A percentile compares a stretch with the other conserved stretches of the same genome.
Evolutionary conservation across 2,329 filamentous ascomycete genomes (phyloP).

Genomic region (Claviceps pazoutovae): DNA sequence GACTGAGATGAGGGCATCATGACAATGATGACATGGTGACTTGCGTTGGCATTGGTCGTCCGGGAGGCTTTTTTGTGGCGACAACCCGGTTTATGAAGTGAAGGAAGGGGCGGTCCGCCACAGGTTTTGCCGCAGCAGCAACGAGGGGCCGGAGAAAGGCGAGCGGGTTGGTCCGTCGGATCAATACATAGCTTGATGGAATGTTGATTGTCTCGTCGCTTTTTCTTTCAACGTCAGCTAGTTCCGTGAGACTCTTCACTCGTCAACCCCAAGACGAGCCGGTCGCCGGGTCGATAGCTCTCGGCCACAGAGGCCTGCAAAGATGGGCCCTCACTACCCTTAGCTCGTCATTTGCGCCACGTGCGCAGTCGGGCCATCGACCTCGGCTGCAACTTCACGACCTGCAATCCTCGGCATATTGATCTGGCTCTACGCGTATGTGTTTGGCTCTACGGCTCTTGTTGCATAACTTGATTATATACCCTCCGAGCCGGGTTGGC

Average conservation of each 20-base stretch:
- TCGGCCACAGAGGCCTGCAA: too few relatives aligned
- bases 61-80: background rate
- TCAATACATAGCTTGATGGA: background rate
- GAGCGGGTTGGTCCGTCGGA: background rate
- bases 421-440: background rate
- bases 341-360: background rate
- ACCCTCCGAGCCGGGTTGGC: background rate
- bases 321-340: too few relatives aligned
- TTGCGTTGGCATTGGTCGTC: background rate
- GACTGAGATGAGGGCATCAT: background rate
- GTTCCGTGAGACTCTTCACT: too few relatives aligned
- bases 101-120: background rate
- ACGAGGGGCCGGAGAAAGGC: background rate
- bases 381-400: background rate
- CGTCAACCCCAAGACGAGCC: too few relatives aligned
- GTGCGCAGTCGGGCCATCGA: background rate
- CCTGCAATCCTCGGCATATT: background rate
- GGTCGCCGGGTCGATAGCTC: too few relatives aligned
- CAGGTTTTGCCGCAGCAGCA: background rate
- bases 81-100: background rate
- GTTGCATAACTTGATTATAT: background rate
- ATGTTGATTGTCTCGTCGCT: background rate
- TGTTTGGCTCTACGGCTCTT: too few relatives aligned
- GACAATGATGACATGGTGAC: background rate
- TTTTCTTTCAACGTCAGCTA: background rate